These are phyloP conservation scores for Oidiodendron maius DNA, from an alignment of 495 filamentous ascomycete genomes.

Conservation along the genomic window DNA sequence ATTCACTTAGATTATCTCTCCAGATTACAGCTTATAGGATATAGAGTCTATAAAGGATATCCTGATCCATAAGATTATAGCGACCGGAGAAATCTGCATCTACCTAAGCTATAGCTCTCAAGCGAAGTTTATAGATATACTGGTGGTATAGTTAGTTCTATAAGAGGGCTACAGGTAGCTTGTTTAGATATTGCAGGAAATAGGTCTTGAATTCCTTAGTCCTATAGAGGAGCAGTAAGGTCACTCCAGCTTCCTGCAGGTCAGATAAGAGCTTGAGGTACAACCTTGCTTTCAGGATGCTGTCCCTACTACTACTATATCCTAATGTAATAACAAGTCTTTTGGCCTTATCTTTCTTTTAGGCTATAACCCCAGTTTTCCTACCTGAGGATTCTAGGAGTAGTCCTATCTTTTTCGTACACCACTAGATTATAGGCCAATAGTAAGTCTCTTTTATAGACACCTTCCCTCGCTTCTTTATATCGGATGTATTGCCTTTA, in stretches of 20 bases:
- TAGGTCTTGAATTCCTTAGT: conserved; percentile 6
- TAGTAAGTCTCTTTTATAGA: conserved; percentile 7
- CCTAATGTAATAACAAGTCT: conserved; percentile 6
- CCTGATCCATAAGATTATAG: conserved; percentile 1
- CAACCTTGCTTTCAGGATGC: conserved; percentile 6
- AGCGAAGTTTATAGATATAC: not conserved
- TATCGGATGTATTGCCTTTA: conserved; percentile 4
- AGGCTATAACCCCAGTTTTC: not conserved
- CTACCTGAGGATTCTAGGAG: not conserved
- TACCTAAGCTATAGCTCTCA: conserved; percentile 6
- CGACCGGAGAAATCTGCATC: conserved; percentile 4
- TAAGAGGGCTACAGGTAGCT: not conserved
- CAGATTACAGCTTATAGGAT: not conserved
- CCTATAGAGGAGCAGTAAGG: no score
- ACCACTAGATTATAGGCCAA: conserved; percentile 3
- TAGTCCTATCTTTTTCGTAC: not conserved
- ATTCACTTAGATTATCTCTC: conserved; percentile 7
- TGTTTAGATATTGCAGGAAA: conserved; percentile 5
- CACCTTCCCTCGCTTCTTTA: not conserved
- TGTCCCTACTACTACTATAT: conserved; percentile 5
- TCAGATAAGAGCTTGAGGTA: conserved; percentile 7
- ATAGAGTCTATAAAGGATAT: conserved; percentile 3
- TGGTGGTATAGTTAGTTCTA: conserved; percentile 3
- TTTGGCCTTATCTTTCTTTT: conserved; percentile 1
- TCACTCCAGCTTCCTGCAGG: conserved; percentile 5